phyloP scores from a whole-genome alignment of 345 rosid species.

The Brassica nigra region DNA sequence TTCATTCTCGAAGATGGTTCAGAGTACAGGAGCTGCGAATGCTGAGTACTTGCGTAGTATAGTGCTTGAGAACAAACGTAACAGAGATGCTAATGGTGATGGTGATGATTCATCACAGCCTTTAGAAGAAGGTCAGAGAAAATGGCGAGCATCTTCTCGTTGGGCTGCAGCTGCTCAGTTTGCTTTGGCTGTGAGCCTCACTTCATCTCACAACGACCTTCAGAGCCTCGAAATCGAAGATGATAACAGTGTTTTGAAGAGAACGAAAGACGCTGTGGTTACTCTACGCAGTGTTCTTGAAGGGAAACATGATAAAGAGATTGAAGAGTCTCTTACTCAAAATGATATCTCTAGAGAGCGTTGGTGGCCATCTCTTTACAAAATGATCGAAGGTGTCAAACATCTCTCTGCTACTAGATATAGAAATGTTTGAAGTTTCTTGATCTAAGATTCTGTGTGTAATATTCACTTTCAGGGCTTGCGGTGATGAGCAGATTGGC shows the following conservation, averaged over 20 bases:
- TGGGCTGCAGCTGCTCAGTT: conserved; percentile 83
- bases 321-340: conserved; percentile 54
- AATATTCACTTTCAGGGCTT: conserved; percentile 56
- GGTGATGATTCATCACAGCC: background rate
- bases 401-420: background rate
- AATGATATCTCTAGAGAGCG: conserved; percentile 60
- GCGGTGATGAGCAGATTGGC: conserved; percentile 81
- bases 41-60: conserved; percentile 89
- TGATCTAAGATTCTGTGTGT: conserved; percentile 13
- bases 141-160: conserved; percentile 70
- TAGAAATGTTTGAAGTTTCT: background rate
- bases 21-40: conserved; percentile 94
- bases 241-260: conserved; percentile 60
- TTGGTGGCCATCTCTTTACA: conserved; percentile 90
- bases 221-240: conserved; percentile 55
- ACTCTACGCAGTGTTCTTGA: conserved; percentile 74
- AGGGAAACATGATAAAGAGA: conserved; percentile 72
- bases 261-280: conserved; percentile 75
- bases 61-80: conserved; percentile 55
- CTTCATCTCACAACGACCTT: conserved; percentile 69
- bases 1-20: conserved; percentile 96
- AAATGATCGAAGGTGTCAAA: conserved; percentile 71
- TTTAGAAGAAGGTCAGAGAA: conserved; percentile 32
- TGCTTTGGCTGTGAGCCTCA: conserved; percentile 73
- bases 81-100: conserved; percentile 20